Conservation (phyloP, 495 filamentous ascomycete species). For the Neurospora hispaniola region DNA sequence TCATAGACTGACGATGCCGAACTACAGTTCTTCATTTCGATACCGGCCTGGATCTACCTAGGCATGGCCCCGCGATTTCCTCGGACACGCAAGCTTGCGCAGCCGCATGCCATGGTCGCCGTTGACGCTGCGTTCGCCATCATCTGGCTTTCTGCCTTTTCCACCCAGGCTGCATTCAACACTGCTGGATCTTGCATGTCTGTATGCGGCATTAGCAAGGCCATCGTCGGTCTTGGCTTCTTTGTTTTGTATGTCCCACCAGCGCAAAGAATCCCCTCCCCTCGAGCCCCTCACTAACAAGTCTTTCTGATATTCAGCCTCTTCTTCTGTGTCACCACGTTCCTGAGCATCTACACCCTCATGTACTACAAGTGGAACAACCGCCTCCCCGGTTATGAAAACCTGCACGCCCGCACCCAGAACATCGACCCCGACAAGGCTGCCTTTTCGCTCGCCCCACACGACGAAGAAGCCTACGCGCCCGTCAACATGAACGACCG, state of each 20-base stretch:
- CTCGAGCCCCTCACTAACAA: neutral
- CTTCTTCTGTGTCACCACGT: slow-evolving; percentile 60
- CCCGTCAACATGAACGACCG: slow-evolving; percentile 35
- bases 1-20: slow-evolving; percentile 1
- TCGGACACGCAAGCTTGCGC: slow-evolving; percentile 66
- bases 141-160: slow-evolving; percentile 78
- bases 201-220: slow-evolving; percentile 63
- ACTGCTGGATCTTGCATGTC: slow-evolving; percentile 36
- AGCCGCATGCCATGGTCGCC: slow-evolving; percentile 70
- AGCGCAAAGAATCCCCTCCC: neutral
- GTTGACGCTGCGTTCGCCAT: slow-evolving; percentile 65
- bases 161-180: slow-evolving; percentile 60
- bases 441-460: slow-evolving; percentile 44
- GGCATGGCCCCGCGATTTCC: slow-evolving; percentile 74
- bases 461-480: slow-evolving; percentile 43
- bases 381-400: slow-evolving; percentile 58
- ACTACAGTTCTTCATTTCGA: slow-evolving; percentile 68
- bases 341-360: slow-evolving; percentile 66
- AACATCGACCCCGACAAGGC: slow-evolving; percentile 50
- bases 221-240: slow-evolving; percentile 65
- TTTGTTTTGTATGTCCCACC: slow-evolving; percentile 60
- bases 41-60: slow-evolving; percentile 76
- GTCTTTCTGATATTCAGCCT: slow-evolving; percentile 39
- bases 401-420: slow-evolving; percentile 33
- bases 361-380: slow-evolving; percentile 71